These are phyloP conservation scores for Psilocybe mexicana DNA, from an alignment of 1,284 basidiomycete genomes.

Conservation along the genomic window DNA sequence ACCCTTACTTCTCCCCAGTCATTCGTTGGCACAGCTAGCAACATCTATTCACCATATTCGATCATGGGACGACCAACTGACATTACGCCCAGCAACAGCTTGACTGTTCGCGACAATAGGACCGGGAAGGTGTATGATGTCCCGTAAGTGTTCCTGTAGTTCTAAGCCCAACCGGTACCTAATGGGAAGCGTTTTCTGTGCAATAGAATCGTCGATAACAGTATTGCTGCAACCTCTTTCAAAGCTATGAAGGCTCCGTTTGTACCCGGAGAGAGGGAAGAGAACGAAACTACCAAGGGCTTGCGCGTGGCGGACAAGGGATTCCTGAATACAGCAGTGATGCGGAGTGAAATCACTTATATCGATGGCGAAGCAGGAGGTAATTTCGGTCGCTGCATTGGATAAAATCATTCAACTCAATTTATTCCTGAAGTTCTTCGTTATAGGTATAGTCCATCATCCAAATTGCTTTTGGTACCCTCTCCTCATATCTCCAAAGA, in stretches of 20 bases:
- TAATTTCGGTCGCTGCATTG: conserved; percentile 31
- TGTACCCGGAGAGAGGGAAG: conserved; percentile 62
- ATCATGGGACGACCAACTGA: conserved; percentile 51
- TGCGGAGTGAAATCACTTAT: conserved; percentile 80
- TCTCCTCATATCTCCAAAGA: conserved; percentile 37
- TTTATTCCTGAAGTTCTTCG: conserved; percentile 53
- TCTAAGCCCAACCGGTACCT: not conserved
- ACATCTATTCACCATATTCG: not conserved
- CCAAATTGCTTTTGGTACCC: not conserved
- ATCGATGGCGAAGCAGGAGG: conserved; percentile 85
- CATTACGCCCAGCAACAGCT: conserved; percentile 39
- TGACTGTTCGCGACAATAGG: conserved; percentile 81
- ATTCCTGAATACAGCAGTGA: conserved; percentile 85
- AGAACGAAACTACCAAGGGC: conserved; percentile 84
- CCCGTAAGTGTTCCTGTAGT: conserved; percentile 52
- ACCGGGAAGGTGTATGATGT: conserved; percentile 79
- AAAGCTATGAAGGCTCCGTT: conserved; percentile 67
- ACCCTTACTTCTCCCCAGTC: conserved; percentile 5
- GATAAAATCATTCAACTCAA: not conserved
- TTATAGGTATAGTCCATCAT: conserved; percentile 52
- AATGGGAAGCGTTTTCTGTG: not conserved
- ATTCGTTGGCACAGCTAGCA: not conserved
- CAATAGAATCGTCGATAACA: conserved; percentile 71
- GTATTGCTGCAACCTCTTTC: conserved; percentile 78
- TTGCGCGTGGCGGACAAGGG: conserved; percentile 78